Evolutionary conservation across 2,329 filamentous ascomycete genomes (phyloP), one percentile per base, ranked within the genome.

Genomic region (Rhytidhysteron rufulum): DNA sequence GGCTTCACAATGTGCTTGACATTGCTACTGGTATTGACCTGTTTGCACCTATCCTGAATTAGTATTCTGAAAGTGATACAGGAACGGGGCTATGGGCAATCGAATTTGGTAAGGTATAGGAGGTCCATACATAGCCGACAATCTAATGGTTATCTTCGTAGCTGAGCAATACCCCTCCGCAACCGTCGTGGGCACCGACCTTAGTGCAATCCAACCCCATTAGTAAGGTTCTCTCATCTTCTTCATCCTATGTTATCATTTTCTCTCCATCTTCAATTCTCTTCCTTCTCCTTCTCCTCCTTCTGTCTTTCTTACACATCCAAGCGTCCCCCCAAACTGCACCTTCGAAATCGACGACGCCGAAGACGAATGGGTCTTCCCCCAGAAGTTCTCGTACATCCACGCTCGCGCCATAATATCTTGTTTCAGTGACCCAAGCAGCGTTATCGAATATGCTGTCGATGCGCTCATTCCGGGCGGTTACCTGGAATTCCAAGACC

Each of bases 311-410:
- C 24, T 27, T 8, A 27, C 24, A 27, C 24, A 8, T 13, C 51
- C 53, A 15, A 41, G 39, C 40, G 47, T 57, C 9, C 55, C 55
- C 17, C 17, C 45, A 20, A 59, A 59, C 30, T 55, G 50, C 44
- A 34, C 30, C 5, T 59, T 59, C 40, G 44, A 54, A 16, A 48
- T 59, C 40, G 50, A 54, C 24, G 49, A 59, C 37, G 54, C 49
- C 13, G 47, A 52, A 37, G 70, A 74, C 24, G 68, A 73, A 9
- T 83, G 80, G 80, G 58, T 67, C 30, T 78, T 74, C 37, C 59
- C 65, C 4, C 60, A 69, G 20, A 59, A 60, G 11, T 80, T 77
- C 52, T 78, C 82, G 55, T 73, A 76, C 49, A 74, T 82, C 71
- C 67, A 75, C 71, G 53, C 71, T 59, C 52, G 72, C 51, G 46